These are phyloP conservation scores for Fusarium palustre DNA, from an alignment of 2,329 filamentous ascomycete species.

Conservation along the genomic window DNA sequence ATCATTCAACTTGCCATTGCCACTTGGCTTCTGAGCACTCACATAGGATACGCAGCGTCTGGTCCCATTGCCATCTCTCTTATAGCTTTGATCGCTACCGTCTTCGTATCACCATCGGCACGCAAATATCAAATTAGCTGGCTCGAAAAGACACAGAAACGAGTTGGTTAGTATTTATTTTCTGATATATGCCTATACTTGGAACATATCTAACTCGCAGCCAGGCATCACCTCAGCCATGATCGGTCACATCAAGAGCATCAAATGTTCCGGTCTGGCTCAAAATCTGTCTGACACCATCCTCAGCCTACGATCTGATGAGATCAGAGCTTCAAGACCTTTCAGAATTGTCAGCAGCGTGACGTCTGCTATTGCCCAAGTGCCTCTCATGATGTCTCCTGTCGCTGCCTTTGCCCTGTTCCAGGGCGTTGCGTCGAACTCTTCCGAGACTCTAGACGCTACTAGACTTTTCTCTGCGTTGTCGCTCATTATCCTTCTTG, in stretches of 20 bases:
- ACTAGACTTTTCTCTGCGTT: constrained; percentile 57
- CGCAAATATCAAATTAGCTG: constrained; percentile 48
- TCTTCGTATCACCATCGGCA: constrained; percentile 46
- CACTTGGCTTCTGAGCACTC: constrained; percentile 50
- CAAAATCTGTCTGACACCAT: constrained; percentile 48
- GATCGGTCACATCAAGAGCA: constrained; percentile 56
- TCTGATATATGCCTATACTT: accelerated
- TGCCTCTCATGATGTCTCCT: constrained; percentile 52
- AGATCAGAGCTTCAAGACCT: constrained; percentile 52
- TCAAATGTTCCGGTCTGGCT: constrained; percentile 56
- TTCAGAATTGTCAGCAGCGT: constrained; percentile 52
- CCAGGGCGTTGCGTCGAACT: constrained; percentile 46
- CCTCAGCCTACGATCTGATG: constrained; percentile 50
- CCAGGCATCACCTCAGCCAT: constrained; percentile 49
- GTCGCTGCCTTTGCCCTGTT: constrained; percentile 56
- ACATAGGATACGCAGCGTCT: constrained; percentile 52
- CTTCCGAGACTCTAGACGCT: constrained; percentile 49
- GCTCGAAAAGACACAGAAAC: constrained; percentile 44
- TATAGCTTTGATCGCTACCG: constrained; percentile 43
- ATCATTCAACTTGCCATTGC: constrained; percentile 51
- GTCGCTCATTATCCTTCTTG: constrained; percentile 55
- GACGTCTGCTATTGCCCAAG: constrained; percentile 52
- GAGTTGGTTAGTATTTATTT: constrained; percentile 42
- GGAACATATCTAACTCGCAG: neutral
- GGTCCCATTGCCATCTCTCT: constrained; percentile 51